Evolutionary conservation across 768 basidiomycete species (phyloP), one percentile per base, ranked within the genome.

Genomic region (Auriscalpium microsporum): DNA sequence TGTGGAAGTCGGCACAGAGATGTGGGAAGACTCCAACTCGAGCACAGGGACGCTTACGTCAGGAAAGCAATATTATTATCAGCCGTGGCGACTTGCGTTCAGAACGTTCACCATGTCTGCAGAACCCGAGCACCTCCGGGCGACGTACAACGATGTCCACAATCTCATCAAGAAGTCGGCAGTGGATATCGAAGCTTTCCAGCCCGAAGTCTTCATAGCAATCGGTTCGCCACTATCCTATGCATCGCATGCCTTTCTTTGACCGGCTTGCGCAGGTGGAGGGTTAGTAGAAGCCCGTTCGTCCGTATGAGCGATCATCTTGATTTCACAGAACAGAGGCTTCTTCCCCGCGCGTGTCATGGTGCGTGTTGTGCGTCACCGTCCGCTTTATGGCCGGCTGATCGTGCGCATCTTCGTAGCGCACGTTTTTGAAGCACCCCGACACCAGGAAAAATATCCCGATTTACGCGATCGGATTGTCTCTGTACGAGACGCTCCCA

Each of bases 341-440:
- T 97, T 95, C 74, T 94, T 97, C 73, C 94, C 94, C 50, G 94
- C 94, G 19, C 86, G 94, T 46, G 88, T 96, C 45, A 78, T 95
- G 80, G 87, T 85, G 62, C 58, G 67, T 62, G 57, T 46, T 4
- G 28, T 28, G 28, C 28, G 28, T 28, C 28, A 28, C 7, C 7
- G 1, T 28, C 28, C 28, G 28, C 28, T 7, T 28, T 28, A 28
- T 7, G 28, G 28, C 28, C 28, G 28, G 28, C 28, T 28, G 28
- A 28, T 28, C 7, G 28, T 28, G 28, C 28, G 7, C 28, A 28
- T 5, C 14, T 17, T 14, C 52, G 38, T 56, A 90, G 87, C 83
- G 92, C 50, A 94, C 94, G 0, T 94, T 92, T 73, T 75, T 94
- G 58, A 87, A 87, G 65, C 79, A 83, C 65, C 70, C 79, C 16